Percentiles rank a stretch among this genome's conserved stretches.
These are phyloP conservation scores for Metschnikowia matae DNA, from an alignment of 805 yeast species.

Conservation along the genomic window DNA sequence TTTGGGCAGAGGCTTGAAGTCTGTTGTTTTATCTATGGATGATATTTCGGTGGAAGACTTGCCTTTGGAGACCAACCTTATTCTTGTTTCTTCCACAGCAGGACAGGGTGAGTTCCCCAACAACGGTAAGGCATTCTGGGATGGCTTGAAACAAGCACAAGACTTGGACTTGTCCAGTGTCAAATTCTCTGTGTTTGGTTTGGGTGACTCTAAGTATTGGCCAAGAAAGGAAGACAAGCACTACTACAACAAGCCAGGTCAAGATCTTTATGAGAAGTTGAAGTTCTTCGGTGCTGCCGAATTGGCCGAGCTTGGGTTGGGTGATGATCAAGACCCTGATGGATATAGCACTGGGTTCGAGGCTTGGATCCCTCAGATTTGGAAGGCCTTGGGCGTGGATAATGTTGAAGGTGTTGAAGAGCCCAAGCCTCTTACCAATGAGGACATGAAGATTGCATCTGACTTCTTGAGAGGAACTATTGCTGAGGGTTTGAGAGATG, in stretches of 20 bases:
- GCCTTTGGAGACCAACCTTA: slow-evolving; percentile 63
- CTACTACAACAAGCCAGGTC: slow-evolving; percentile 88
- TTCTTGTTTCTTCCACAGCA: slow-evolving; percentile 68
- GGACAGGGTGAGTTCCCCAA: slow-evolving; percentile 89
- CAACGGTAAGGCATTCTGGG: slow-evolving; percentile 77
- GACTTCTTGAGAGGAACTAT: slow-evolving; percentile 90
- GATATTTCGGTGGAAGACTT: slow-evolving; percentile 71
- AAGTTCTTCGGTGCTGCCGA: slow-evolving; percentile 68
- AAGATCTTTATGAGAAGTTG: slow-evolving; percentile 65
- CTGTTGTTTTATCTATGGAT: slow-evolving; percentile 64
- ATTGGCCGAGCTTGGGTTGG: slow-evolving; percentile 74
- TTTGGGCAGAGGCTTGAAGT: slow-evolving; percentile 70
- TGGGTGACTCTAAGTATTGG: slow-evolving; percentile 89
- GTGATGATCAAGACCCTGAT: slow-evolving; percentile 97
- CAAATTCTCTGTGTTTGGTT: slow-evolving; percentile 63
- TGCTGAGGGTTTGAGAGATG: slow-evolving; percentile 76
- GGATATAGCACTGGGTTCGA: slow-evolving; percentile 90
- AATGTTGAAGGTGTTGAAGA: slow-evolving; percentile 78
- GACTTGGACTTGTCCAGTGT: slow-evolving; percentile 61
- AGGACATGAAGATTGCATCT: slow-evolving; percentile 88
- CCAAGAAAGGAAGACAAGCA: slow-evolving; percentile 94
- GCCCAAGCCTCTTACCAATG: slow-evolving; percentile 88
- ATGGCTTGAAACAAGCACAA: slow-evolving; percentile 54
- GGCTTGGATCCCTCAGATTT: slow-evolving; percentile 77
- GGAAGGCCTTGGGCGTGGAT: slow-evolving; percentile 89